Evolutionary conservation across 2,329 filamentous ascomycete species (phyloP), one percentile per base, ranked within the genome.

Genomic region (Colletotrichum filicis): DNA sequence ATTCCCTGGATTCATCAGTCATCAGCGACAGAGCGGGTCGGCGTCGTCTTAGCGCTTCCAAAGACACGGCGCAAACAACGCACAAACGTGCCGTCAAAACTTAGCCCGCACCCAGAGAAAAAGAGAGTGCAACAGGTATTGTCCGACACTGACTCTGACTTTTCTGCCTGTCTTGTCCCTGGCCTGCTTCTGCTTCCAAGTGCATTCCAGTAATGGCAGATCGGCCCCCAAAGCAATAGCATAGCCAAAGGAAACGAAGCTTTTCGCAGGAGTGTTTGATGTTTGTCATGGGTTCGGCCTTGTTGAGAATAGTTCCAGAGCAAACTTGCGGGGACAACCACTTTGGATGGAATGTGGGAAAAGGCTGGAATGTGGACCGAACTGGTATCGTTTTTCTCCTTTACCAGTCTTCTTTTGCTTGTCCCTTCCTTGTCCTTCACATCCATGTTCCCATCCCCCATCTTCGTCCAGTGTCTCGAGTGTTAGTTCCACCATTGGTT

Each of bases 261-360:
- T 64, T 70, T 70, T 73, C 16, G 46, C 55, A 49, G 22, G 22
- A 26, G 52, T 65, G 66, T 73, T 73, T 73, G 66, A 70, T 49
- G 46, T 70, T 60, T 64, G 55, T 60, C 66, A 73, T 64, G 55
- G 66, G 28, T 59, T 35, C 52, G 26, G 52, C 35, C 28, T 30
- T 32, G 42, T 37, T 53, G 22, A 16, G 14, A 68, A 16, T 52
- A 58, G 57, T 71, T 49, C 64, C 57, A 52, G 14, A 56, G 32
- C 55, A 52, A 9, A 58, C 30, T 49, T 64, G 69, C 30, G 69
- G 65, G 26, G 56, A 32, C 42, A 19, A 49, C 42, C 6, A 49
- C 46, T 57, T 42, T 49, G 22, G 28, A 46, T 67, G 61, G 55
- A 61, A 61, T 32, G 63, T 61, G 28, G 56, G 24, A 55, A 49